These are phyloP conservation scores for Oldenlandia corymbosa DNA, from an alignment of 257 asterid species.

Conservation along the genomic window DNA sequence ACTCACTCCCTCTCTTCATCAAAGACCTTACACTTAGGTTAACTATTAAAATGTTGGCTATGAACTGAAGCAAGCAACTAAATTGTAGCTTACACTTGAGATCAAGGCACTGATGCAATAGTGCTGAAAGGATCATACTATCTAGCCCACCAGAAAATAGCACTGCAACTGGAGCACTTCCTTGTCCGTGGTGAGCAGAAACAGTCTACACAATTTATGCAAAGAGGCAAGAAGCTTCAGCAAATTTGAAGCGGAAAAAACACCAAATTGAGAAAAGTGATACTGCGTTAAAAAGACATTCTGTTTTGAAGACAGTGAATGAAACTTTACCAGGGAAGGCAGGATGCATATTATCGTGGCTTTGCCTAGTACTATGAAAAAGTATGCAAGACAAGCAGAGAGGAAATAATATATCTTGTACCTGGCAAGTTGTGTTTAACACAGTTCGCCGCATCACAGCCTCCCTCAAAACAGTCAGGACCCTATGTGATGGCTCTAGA, in stretches of 20 bases:
- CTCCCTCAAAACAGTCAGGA: conserved; percentile 65
- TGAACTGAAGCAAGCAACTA: neutral
- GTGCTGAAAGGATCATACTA: conserved; percentile 91
- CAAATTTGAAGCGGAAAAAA: neutral
- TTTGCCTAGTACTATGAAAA: too few species aligned
- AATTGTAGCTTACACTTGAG: conserved; percentile 51
- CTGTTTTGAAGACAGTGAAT: too few species aligned
- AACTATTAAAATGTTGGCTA: neutral
- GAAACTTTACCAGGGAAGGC: too few species aligned
- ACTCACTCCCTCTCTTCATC: neutral
- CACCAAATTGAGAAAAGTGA: neutral
- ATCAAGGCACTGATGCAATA: conserved; percentile 75
- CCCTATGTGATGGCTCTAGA: conserved; percentile 41
- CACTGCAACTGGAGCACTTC: conserved; percentile 72
- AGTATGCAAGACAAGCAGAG: too few species aligned
- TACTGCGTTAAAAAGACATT: too few species aligned
- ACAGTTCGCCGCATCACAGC: conserved; percentile 67
- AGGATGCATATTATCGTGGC: too few species aligned
- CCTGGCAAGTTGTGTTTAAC: conserved; percentile 53
- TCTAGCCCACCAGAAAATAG: conserved; percentile 97
- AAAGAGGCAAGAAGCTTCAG: conserved; percentile 3
- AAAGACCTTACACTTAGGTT: neutral
- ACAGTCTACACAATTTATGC: conserved; percentile 30
- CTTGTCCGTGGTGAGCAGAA: conserved; percentile 27
- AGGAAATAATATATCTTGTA: too few species aligned